A percentile compares a stretch with the other conserved stretches of the same genome.
phyloP scores from a whole-genome alignment of 2,329 filamentous ascomycete genomes.

The Paracoccidioides lutzii region DNA sequence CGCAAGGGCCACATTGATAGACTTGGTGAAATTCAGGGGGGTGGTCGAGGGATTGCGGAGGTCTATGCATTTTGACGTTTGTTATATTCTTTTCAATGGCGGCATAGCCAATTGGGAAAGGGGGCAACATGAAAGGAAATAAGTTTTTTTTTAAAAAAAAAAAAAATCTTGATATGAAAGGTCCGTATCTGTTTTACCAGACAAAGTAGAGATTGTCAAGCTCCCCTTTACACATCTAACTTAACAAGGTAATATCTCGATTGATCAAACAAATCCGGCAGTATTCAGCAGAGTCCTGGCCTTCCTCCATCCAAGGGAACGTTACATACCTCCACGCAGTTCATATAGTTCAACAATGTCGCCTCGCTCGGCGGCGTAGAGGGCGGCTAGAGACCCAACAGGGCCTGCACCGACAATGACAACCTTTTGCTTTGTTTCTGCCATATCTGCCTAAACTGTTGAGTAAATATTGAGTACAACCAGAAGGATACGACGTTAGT shows the following conservation, averaged over 20 bases:
- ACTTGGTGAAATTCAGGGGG: slow-evolving; percentile 90
- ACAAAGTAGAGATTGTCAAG: no score
- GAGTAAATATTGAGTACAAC: background rate
- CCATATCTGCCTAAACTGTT: background rate
- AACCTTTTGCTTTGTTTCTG: slow-evolving; percentile 46
- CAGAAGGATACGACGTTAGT: background rate
- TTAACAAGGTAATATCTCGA: no score
- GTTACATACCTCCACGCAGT: slow-evolving; percentile 60
- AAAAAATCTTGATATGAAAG: background rate
- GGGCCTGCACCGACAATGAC: slow-evolving; percentile 85
- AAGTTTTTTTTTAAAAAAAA: background rate
- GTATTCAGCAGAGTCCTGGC: background rate
- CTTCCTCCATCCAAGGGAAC: background rate
- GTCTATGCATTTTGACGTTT: slow-evolving; percentile 42
- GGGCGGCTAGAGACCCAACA: slow-evolving; percentile 77
- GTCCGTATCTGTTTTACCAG: no score
- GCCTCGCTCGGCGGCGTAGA: slow-evolving; percentile 82
- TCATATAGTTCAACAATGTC: slow-evolving; percentile 92
- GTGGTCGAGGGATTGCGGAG: slow-evolving; percentile 69
- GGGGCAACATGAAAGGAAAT: no score
- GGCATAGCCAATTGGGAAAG: background rate
- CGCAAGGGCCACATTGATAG: slow-evolving; percentile 93
- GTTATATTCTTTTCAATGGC: background rate
- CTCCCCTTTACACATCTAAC: no score
- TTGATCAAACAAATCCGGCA: background rate